Conservation (phyloP, 345 rosid genomes). For the Citrus australasica region DNA sequence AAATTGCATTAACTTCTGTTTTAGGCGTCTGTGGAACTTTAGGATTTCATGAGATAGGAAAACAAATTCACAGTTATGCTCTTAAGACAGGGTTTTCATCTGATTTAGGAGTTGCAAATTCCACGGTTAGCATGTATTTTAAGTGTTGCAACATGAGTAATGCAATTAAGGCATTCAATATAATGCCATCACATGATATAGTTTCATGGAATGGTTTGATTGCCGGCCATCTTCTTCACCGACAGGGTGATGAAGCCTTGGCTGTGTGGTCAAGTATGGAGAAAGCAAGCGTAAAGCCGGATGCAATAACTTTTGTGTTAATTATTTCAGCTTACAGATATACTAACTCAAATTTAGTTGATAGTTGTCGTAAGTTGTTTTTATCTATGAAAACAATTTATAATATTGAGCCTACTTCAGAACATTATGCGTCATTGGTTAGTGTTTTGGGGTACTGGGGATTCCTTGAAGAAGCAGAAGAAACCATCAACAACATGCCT, state of each 20-base stretch:
- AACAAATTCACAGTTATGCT: conserved; percentile 62
- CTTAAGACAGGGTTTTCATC: conserved; percentile 47
- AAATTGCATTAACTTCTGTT: conserved; percentile 49
- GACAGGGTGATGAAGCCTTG: conserved; percentile 65
- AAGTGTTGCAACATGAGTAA: conserved; percentile 47
- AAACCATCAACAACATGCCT: conserved; percentile 44
- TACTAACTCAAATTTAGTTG: conserved; percentile 46
- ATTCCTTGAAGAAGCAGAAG: conserved; percentile 71
- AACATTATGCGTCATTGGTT: conserved; percentile 60
- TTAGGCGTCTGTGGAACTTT: conserved; percentile 71
- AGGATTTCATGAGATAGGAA: conserved; percentile 64
- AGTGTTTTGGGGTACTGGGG: conserved; percentile 83
- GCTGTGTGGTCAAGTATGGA: conserved; percentile 56
- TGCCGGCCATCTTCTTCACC: conserved; percentile 60
- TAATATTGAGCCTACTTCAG: conserved; percentile 51
- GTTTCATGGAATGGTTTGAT: conserved; percentile 84
- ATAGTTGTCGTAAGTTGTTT: conserved; percentile 52
- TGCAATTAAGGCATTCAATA: conserved; percentile 49
- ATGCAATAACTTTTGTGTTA: conserved; percentile 44
- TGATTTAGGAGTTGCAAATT: conserved; percentile 61
- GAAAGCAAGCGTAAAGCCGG: conserved; percentile 41
- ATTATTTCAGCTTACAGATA: conserved; percentile 54
- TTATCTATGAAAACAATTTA: conserved; percentile 48
- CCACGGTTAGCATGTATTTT: conserved; percentile 70
- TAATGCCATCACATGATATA: conserved; percentile 45